Evolutionary conservation across 2,329 filamentous ascomycete genomes (phyloP).

Genomic region (Aspergillus proliferans): DNA sequence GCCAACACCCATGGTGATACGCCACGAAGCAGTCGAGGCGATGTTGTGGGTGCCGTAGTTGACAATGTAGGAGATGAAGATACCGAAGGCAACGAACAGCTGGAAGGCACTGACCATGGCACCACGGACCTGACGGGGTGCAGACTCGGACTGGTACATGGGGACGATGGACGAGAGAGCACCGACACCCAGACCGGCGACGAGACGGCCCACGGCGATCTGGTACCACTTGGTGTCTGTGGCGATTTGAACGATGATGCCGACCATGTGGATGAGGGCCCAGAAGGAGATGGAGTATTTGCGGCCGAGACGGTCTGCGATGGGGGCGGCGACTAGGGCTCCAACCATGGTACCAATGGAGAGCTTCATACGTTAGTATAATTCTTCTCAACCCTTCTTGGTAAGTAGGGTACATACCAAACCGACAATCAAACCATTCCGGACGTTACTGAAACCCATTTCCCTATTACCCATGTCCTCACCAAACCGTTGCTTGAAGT

Average conservation of each 20-base stretch:
- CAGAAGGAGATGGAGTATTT: conserved; percentile 42
- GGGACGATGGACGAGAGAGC: conserved; percentile 43
- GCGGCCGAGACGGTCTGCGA: conserved; percentile 41
- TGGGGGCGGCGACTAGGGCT: conserved; percentile 37
- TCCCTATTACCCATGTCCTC: conserved; percentile 23
- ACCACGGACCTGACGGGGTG: conserved; percentile 43
- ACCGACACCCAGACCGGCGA: conserved; percentile 44
- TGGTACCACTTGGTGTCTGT: conserved; percentile 38
- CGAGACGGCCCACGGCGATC: conserved; percentile 41
- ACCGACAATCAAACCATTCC: conserved; percentile 41
- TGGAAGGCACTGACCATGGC: conserved; percentile 45
- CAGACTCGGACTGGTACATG: conserved; percentile 44
- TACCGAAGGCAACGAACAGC: conserved; percentile 46
- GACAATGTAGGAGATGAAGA: conserved; percentile 44
- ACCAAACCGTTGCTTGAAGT: conserved; percentile 40
- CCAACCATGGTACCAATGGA: conserved; percentile 42
- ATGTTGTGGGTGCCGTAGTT: conserved; percentile 42
- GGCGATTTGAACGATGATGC: conserved; percentile 43
- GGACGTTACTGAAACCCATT: conserved; percentile 39
- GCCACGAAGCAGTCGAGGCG: conserved; percentile 41
- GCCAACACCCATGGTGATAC: conserved; percentile 51
- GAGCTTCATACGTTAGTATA: conserved; percentile 24
- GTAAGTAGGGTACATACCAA: conserved; percentile 26
- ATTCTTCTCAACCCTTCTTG: background rate
- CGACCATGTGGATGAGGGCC: conserved; percentile 41